Conservation (phyloP, 2,329 filamentous ascomycete genomes). For the Fonsecaea multimorphosa region DNA sequence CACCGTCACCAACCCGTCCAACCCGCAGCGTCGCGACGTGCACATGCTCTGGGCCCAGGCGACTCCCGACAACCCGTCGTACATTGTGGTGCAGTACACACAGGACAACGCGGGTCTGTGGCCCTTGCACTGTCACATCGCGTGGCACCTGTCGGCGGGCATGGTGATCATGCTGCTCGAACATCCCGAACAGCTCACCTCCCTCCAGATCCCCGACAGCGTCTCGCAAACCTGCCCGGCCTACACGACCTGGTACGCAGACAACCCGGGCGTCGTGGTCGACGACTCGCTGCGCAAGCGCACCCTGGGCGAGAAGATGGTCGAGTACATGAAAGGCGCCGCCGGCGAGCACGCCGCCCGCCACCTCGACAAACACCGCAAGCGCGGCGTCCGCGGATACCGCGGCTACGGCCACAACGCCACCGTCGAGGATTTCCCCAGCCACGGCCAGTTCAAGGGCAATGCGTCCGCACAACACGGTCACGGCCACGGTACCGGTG, state of each 20-base stretch:
- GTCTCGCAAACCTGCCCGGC: slow-evolving; percentile 19
- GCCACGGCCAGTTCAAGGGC: slow-evolving; percentile 17
- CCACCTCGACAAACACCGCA: slow-evolving; percentile 25
- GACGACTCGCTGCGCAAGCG: slow-evolving; percentile 30
- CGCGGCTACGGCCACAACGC: slow-evolving; percentile 17
- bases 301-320: slow-evolving; percentile 19
- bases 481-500: neutral
- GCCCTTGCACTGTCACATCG: slow-evolving; percentile 53
- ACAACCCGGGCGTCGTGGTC: slow-evolving; percentile 23
- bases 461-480: slow-evolving; percentile 12
- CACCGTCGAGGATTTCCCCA: slow-evolving; percentile 13
- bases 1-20: slow-evolving; percentile 38
- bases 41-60: slow-evolving; percentile 43
- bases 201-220: slow-evolving; percentile 25
- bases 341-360: slow-evolving; percentile 7
- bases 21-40: slow-evolving; percentile 50
- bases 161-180: slow-evolving; percentile 31
- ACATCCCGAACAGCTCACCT: slow-evolving; percentile 23
- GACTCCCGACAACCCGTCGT: slow-evolving; percentile 36
- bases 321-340: slow-evolving; percentile 27
- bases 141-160: slow-evolving; percentile 37
- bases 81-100: slow-evolving; percentile 50
- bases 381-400: slow-evolving; percentile 18
- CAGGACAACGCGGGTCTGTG: slow-evolving; percentile 54
- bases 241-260: slow-evolving; percentile 26